Evolutionary conservation across 768 basidiomycete species (phyloP).

Genomic region (Gelatoporia subvermispora): DNA sequence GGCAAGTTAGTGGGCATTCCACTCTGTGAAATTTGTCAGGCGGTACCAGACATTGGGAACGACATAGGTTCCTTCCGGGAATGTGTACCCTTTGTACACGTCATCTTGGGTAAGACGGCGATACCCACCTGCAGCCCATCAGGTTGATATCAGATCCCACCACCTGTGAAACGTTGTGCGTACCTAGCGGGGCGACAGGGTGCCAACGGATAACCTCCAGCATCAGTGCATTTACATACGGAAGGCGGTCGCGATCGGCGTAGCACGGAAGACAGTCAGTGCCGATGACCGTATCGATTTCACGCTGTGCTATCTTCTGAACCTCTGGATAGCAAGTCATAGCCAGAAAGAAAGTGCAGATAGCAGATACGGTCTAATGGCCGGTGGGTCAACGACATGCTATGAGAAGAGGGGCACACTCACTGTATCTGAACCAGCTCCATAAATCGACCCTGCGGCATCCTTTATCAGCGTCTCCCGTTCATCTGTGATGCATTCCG

Average conservation of each 20-base stretch:
- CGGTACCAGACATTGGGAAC: constrained; percentile 29
- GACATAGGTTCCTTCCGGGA: constrained; percentile 55
- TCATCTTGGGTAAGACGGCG: constrained; percentile 43
- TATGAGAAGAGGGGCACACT: neutral
- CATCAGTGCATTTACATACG: constrained; percentile 14
- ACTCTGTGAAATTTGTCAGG: neutral
- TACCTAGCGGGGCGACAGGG: constrained; percentile 19
- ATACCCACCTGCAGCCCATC: constrained; percentile 19
- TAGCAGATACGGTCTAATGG: constrained; percentile 22
- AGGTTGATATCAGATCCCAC: neutral
- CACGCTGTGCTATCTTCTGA: constrained; percentile 33
- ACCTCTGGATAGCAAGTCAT: constrained; percentile 33
- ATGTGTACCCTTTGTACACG: constrained; percentile 47
- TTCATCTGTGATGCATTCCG: constrained; percentile 39
- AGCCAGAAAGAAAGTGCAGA: constrained; percentile 18
- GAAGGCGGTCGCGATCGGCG: constrained; percentile 4
- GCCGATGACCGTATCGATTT: constrained; percentile 29
- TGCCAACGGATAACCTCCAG: constrained; percentile 22
- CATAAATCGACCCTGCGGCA: constrained; percentile 31
- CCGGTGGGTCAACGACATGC: neutral
- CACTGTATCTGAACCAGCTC: constrained; percentile 13
- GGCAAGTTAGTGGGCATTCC: neutral
- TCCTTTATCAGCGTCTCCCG: constrained; percentile 62
- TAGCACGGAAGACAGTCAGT: constrained; percentile 8
- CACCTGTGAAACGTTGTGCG: neutral